Evolutionary conservation across 192 early-diverging fungal genomes (phyloP).

Genomic region (Gigaspora rosea): DNA sequence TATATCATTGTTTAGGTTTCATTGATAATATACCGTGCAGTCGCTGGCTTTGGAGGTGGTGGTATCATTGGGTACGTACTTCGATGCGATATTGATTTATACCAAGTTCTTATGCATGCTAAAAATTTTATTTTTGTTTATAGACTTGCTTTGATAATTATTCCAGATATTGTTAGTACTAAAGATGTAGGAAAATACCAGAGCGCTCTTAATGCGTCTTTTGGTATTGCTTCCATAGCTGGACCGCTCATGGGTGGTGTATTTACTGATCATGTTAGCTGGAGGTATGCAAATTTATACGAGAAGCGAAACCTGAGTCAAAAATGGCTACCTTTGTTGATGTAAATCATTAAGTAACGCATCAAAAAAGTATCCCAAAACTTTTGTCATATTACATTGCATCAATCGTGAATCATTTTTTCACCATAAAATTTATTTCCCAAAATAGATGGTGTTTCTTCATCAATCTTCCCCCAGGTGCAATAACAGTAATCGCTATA

Average conservation of each 20-base stretch:
- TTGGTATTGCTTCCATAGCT: constrained; percentile 53
- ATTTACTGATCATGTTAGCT: no score
- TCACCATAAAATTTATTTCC: neutral
- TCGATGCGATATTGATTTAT: neutral
- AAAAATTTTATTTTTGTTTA: neutral
- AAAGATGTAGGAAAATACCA: no score
- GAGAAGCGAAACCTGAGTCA: no score
- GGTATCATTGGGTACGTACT: neutral
- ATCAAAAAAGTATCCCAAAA: no score
- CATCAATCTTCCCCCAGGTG: no score
- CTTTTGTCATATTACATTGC: neutral
- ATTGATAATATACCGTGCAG: no score
- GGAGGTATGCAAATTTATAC: no score
- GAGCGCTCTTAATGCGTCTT: neutral
- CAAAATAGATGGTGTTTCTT: constrained; percentile 51
- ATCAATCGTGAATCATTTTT: neutral
- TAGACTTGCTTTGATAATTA: neutral
- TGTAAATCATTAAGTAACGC: neutral
- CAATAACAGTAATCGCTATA: no score
- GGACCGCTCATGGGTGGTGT: constrained; percentile 56
- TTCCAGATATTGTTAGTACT: neutral
- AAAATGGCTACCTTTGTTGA: neutral
- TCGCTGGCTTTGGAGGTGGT: neutral
- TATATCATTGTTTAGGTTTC: neutral
- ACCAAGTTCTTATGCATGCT: neutral